Conservation (phyloP, 345 rosid species). For the Raphanus sativus region DNA sequence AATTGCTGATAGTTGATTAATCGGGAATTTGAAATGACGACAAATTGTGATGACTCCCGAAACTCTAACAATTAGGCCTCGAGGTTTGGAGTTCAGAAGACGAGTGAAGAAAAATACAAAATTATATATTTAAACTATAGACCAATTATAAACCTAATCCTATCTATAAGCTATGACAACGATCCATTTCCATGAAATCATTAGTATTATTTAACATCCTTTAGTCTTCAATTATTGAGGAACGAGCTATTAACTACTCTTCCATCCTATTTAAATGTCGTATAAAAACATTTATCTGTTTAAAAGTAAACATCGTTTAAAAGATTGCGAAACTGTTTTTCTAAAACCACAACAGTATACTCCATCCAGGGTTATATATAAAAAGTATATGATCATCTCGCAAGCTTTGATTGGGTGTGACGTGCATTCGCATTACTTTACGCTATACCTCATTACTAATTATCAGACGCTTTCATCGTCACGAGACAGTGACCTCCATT, state of each 20-base stretch:
- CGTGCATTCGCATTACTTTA: slow-evolving; percentile 23
- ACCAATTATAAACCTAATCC: slow-evolving; percentile 31
- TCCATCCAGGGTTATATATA: neutral
- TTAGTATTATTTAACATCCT: neutral
- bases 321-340: neutral
- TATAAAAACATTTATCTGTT: neutral
- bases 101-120: slow-evolving; percentile 8
- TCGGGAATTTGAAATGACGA: slow-evolving; percentile 1
- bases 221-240: slow-evolving; percentile 25
- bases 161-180: slow-evolving; percentile 22
- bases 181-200: slow-evolving; percentile 4
- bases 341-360: neutral
- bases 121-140: neutral
- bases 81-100: slow-evolving; percentile 35
- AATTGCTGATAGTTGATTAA: slow-evolving; percentile 14
- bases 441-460: slow-evolving; percentile 24
- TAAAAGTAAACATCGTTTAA: neutral
- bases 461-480: slow-evolving; percentile 36
- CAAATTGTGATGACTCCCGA: slow-evolving; percentile 29
- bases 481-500: slow-evolving; percentile 32
- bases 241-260: neutral
- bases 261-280: neutral
- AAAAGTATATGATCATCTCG: neutral
- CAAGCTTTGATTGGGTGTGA: slow-evolving; percentile 26
- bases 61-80: slow-evolving; percentile 40